Percentiles rank a stretch among this genome's conserved stretches.
phyloP scores from a whole-genome alignment of 2,329 filamentous ascomycete species.

The Hypoxylon sp. region DNA sequence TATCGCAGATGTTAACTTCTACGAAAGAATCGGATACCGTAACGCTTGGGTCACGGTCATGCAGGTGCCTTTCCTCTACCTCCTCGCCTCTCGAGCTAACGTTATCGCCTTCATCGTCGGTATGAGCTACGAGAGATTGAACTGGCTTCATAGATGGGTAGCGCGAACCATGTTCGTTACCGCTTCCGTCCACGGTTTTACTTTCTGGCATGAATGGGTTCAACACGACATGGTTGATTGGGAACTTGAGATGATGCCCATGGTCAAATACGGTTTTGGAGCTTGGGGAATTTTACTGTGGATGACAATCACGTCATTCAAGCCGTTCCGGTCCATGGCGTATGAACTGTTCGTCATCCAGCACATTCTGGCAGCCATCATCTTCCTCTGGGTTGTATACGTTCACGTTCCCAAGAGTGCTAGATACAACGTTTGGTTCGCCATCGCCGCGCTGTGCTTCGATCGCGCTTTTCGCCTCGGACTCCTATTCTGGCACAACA shows the following conservation, averaged over 20 bases:
- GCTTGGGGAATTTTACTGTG: conserved; percentile 75
- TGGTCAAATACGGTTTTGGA: conserved; percentile 74
- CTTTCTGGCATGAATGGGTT: conserved; percentile 75
- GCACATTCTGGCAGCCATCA: conserved; percentile 70
- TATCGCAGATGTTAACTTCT: conserved; percentile 66
- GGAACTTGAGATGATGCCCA: conserved; percentile 70
- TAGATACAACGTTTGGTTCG: conserved; percentile 73
- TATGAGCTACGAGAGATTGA: conserved; percentile 74
- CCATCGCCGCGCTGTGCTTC: conserved; percentile 70
- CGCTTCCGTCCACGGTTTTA: conserved; percentile 75
- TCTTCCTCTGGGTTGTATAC: conserved; percentile 73
- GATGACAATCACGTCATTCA: conserved; percentile 72
- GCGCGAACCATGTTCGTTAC: conserved; percentile 76
- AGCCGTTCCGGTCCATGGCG: conserved; percentile 72
- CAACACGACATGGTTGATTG: conserved; percentile 67
- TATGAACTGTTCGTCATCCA: conserved; percentile 79
- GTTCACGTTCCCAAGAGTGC: conserved; percentile 71
- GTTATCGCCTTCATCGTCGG: conserved; percentile 71
- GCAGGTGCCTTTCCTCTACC: conserved; percentile 73
- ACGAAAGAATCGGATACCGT: conserved; percentile 74
- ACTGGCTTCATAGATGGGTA: conserved; percentile 80
- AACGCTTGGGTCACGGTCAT: conserved; percentile 75
- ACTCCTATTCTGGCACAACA: conserved; percentile 65
- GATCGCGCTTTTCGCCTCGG: conserved; percentile 68
- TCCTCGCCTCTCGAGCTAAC: conserved; percentile 70